Percentiles rank a stretch among this genome's conserved stretches.
Conservation (phyloP, 179 eudicot species). For the Beta macrorhiza region DNA sequence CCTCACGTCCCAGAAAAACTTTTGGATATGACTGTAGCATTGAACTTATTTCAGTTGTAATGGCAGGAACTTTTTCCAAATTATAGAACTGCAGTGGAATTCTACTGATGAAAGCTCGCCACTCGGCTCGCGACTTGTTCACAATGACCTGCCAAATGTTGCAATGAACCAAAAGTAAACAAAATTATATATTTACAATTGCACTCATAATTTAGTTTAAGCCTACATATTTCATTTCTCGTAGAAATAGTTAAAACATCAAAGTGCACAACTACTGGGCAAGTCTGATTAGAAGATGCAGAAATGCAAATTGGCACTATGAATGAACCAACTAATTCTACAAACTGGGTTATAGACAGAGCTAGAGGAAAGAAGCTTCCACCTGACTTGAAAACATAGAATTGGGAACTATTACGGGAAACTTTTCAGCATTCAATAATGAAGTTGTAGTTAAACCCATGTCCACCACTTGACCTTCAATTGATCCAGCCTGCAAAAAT, state of each 20-base stretch:
- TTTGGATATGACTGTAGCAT: constrained; percentile 66
- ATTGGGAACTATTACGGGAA: constrained; percentile 86
- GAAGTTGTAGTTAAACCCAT: constrained; percentile 91
- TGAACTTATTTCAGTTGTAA: constrained; percentile 66
- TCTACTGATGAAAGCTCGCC: constrained; percentile 63
- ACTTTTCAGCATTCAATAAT: constrained; percentile 75
- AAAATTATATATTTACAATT: neutral
- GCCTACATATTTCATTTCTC: neutral
- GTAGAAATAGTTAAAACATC: neutral
- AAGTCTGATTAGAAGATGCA: neutral
- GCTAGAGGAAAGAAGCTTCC: constrained; percentile 11
- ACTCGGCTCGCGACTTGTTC: constrained; percentile 82
- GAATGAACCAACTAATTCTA: neutral
- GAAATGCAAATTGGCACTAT: neutral
- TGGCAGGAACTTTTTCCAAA: constrained; percentile 61
- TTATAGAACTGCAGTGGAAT: constrained; percentile 63
- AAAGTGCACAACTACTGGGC: neutral
- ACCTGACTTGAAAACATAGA: constrained; percentile 95
- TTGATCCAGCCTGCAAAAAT: constrained; percentile 84
- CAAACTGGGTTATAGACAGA: constrained; percentile 6
- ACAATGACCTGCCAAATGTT: constrained; percentile 60
- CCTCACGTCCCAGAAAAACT: constrained; percentile 69
- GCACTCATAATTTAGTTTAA: neutral
- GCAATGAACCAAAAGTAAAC: neutral
- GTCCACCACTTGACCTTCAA: constrained; percentile 96